Percentiles rank a stretch among this genome's conserved stretches.
Conservation (phyloP, 1,284 basidiomycete genomes). For the Marasmius oreades region DNA sequence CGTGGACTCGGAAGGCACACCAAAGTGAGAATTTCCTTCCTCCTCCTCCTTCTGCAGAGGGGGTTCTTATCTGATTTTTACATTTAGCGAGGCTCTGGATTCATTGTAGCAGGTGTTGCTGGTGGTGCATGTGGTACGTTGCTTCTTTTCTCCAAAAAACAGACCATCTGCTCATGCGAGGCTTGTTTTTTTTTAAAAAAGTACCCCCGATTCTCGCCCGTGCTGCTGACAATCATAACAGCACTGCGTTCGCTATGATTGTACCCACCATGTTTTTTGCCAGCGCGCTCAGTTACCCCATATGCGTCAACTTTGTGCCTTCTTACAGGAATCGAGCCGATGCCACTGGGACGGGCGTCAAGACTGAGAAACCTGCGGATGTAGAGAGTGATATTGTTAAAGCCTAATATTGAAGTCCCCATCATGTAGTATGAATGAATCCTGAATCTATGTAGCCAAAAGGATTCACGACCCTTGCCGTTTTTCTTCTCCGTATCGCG, state of each 20-base stretch:
- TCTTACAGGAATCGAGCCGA: conserved; percentile 26
- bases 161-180: not conserved
- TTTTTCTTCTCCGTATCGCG: too few species aligned
- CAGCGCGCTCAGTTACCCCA: conserved; percentile 25
- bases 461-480: too few species aligned
- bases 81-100: conserved; percentile 25
- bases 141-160: not conserved
- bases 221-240: conserved; percentile 28
- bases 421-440: too few species aligned
- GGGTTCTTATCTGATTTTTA: not conserved
- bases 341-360: conserved; percentile 15
- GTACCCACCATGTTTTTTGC: conserved; percentile 29
- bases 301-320: conserved; percentile 30
- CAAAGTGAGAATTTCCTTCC: conserved; percentile 17
- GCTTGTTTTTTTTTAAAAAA: too few species aligned
- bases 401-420: too few species aligned
- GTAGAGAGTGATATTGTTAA: not conserved
- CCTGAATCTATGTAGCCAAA: too few species aligned
- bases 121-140: conserved; percentile 27
- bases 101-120: conserved; percentile 30
- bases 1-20: conserved; percentile 31
- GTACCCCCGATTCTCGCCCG: conserved; percentile 29
- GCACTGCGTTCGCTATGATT: conserved; percentile 30
- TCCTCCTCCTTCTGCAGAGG: not conserved
- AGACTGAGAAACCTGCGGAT: not conserved